Conservation (phyloP, 257 asterid genomes). For the Gardenia jasminoides region DNA sequence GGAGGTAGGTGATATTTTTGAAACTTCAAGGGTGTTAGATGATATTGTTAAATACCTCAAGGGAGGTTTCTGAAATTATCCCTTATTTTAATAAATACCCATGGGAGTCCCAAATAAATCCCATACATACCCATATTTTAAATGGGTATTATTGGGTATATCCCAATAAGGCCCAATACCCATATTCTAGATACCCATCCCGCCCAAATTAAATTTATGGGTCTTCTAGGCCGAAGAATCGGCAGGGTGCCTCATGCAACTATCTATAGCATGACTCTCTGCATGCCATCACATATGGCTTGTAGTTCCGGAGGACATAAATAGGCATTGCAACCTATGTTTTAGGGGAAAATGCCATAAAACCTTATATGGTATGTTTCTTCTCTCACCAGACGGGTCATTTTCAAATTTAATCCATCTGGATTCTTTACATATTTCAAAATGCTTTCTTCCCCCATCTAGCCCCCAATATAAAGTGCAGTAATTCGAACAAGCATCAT, state of each 20-base stretch:
- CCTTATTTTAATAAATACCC: too few relatives aligned
- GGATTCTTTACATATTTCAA: neutral
- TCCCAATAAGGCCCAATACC: too few relatives aligned
- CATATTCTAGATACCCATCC: too few relatives aligned
- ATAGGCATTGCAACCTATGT: neutral
- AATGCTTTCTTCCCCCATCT: neutral
- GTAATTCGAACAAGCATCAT: constrained; percentile 12
- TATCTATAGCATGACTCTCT: neutral
- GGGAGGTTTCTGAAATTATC: too few relatives aligned
- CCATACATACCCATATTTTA: too few relatives aligned
- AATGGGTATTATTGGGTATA: too few relatives aligned
- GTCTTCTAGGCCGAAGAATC: neutral
- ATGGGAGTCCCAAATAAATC: too few relatives aligned
- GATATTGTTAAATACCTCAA: too few relatives aligned
- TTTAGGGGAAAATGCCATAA: constrained; percentile 4
- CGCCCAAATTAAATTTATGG: too few relatives aligned
- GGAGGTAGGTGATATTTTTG: too few relatives aligned
- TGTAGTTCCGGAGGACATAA: too few relatives aligned
- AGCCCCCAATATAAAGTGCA: neutral
- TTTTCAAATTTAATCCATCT: neutral
- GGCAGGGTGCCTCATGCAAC: neutral
- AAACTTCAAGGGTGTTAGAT: too few relatives aligned
- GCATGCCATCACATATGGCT: constrained; percentile 6
- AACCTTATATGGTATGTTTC: neutral
- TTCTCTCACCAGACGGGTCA: neutral